Conservation (phyloP, 768 basidiomycete species). For the Pleurotus citrinopileatus region DNA sequence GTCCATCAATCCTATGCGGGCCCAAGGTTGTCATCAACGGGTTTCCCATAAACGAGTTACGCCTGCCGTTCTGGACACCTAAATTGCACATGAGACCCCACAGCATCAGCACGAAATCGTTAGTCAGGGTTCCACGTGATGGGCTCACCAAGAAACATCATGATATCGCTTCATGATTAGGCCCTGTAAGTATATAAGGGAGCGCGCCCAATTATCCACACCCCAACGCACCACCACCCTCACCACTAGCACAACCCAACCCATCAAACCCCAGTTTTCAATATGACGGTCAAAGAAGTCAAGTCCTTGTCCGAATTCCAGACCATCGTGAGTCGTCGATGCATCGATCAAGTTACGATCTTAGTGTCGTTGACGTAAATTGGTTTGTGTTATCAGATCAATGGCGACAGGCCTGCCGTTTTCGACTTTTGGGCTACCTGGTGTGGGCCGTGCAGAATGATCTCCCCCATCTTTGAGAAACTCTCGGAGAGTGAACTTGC, state of each 20-base stretch:
- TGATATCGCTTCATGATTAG: background rate
- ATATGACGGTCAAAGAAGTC: background rate
- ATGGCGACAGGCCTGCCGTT: slow-evolving; percentile 43
- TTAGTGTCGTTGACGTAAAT: background rate
- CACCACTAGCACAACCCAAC: background rate
- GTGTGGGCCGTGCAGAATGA: slow-evolving; percentile 70
- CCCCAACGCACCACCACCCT: background rate
- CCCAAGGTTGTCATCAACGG: too few relatives aligned
- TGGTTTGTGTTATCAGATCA: slow-evolving; percentile 31
- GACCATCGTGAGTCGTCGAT: slow-evolving; percentile 7
- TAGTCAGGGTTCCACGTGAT: slow-evolving; percentile 9
- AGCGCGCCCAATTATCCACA: background rate
- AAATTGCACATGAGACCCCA: background rate
- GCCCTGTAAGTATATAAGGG: slow-evolving; percentile 5
- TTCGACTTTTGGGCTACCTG: slow-evolving; percentile 80
- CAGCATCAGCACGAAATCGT: slow-evolving; percentile 7
- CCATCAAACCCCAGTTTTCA: background rate
- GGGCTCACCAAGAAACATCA: slow-evolving; percentile 2
- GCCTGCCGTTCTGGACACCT: background rate
- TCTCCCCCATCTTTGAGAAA: slow-evolving; percentile 67
- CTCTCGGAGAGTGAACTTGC: slow-evolving; percentile 19
- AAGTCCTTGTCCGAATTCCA: background rate
- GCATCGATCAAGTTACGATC: background rate
- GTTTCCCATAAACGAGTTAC: too few relatives aligned
- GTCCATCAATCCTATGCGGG: too few relatives aligned